Percentiles rank a stretch among this genome's conserved stretches.
Conservation (phyloP, 495 filamentous ascomycete genomes). For the Hypoxylon rickii region DNA sequence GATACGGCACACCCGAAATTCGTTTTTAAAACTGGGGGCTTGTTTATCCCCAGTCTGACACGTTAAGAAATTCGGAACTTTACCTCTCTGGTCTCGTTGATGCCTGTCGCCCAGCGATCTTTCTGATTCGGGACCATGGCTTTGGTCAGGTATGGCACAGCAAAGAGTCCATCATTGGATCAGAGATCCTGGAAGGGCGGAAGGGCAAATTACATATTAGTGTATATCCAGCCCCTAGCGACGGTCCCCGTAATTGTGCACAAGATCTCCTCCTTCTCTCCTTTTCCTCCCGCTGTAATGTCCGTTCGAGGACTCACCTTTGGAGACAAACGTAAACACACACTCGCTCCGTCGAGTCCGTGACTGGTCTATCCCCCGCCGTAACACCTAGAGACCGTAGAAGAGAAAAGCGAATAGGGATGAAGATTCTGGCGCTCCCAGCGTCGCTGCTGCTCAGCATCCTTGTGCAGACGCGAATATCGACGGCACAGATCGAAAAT, state of each 20-base stretch:
- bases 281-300: not conserved
- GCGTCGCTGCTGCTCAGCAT: constrained; percentile 38
- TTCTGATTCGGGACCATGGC: not conserved
- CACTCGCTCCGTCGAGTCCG: not conserved
- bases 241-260: not conserved
- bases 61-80: not conserved
- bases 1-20: not conserved
- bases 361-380: not conserved
- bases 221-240: not conserved
- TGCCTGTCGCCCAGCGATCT: not conserved
- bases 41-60: not conserved
- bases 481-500: constrained; percentile 29
- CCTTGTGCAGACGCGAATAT: constrained; percentile 34
- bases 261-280: not conserved
- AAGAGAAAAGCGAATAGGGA: constrained; percentile 9
- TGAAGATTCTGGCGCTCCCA: constrained; percentile 31
- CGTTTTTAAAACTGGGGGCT: not conserved
- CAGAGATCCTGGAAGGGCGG: not conserved
- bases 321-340: not conserved
- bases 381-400: not conserved
- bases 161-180: not conserved
- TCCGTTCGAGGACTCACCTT: not conserved
- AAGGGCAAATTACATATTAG: not conserved
- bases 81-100: not conserved
- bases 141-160: not conserved